phyloP scores from a whole-genome alignment of 306 rosid species.

The Quercus rubra region DNA sequence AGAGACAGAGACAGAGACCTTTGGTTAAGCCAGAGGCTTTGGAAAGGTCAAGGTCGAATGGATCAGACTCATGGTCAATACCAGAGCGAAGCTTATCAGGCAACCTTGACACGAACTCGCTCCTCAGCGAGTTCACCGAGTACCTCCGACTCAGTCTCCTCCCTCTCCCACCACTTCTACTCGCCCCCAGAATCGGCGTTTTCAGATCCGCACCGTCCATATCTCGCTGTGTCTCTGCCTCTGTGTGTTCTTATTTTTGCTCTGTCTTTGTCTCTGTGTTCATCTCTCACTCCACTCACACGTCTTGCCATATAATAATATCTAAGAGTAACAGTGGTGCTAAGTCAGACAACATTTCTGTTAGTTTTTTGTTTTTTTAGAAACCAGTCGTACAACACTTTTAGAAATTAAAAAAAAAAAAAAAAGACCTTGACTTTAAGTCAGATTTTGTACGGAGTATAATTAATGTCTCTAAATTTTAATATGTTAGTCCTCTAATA shows the following conservation, averaged over 20 bases:
- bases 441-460: too few species aligned
- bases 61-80: conserved; percentile 24
- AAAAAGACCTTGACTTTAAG: too few species aligned
- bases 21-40: conserved; percentile 20
- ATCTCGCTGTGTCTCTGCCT: not conserved
- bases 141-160: conserved; percentile 27
- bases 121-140: conserved; percentile 41
- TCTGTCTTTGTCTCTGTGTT: too few species aligned
- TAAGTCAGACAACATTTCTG: rapidly evolving
- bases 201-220: conserved; percentile 32
- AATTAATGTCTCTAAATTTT: too few species aligned
- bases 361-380: too few species aligned
- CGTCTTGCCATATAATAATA: too few species aligned
- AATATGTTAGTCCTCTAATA: too few species aligned
- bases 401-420: too few species aligned
- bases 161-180: conserved; percentile 6
- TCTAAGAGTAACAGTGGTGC: too few species aligned
- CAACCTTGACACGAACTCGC: conserved; percentile 38
- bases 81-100: conserved; percentile 33
- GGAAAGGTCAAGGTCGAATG: conserved; percentile 28
- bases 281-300: too few species aligned
- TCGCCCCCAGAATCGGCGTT: conserved; percentile 21
- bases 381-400: too few species aligned
- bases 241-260: not conserved
- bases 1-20: conserved; percentile 25